Evolutionary conservation across 2,329 filamentous ascomycete genomes (phyloP).

Genomic region (Trichoderma atroviride): DNA sequence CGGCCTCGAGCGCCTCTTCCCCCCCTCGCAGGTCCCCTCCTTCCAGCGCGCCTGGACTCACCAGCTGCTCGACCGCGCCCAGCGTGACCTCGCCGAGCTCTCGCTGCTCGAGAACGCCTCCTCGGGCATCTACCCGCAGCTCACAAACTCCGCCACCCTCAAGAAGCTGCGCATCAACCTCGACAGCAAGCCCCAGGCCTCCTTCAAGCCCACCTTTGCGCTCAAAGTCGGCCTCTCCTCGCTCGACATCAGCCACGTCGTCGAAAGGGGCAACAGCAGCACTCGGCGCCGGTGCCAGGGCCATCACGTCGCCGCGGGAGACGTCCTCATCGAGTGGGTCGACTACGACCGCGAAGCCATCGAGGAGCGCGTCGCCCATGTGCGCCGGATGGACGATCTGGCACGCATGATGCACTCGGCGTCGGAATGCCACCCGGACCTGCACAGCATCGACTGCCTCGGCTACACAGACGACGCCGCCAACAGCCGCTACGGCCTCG

Average conservation of each 20-base stretch:
- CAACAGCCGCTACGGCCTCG: constrained; percentile 47
- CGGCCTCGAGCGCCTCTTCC: constrained; percentile 51
- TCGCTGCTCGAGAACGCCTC: constrained; percentile 47
- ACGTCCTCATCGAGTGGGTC: constrained; percentile 50
- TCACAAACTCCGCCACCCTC: constrained; percentile 47
- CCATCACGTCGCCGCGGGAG: constrained; percentile 39
- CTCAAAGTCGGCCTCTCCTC: constrained; percentile 43
- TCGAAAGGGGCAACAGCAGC: background rate
- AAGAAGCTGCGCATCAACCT: constrained; percentile 53
- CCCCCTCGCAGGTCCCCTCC: constrained; percentile 45
- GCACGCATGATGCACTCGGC: constrained; percentile 52
- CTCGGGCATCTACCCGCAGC: constrained; percentile 46
- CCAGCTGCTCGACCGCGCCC: constrained; percentile 49
- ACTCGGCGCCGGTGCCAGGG: constrained; percentile 36
- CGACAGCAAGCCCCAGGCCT: constrained; percentile 44
- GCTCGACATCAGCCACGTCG: constrained; percentile 32
- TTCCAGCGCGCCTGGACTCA: constrained; percentile 51
- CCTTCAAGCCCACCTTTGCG: constrained; percentile 48
- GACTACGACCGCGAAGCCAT: constrained; percentile 48
- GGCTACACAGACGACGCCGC: constrained; percentile 49
- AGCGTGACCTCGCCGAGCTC: constrained; percentile 47
- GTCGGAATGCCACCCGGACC: constrained; percentile 48
- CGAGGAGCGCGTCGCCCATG: constrained; percentile 47
- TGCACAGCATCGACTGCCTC: constrained; percentile 51
- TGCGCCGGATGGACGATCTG: constrained; percentile 50